Evolutionary conservation across 148 eudicot genomes (phyloP).

Genomic region (Rheum nobile): DNA sequence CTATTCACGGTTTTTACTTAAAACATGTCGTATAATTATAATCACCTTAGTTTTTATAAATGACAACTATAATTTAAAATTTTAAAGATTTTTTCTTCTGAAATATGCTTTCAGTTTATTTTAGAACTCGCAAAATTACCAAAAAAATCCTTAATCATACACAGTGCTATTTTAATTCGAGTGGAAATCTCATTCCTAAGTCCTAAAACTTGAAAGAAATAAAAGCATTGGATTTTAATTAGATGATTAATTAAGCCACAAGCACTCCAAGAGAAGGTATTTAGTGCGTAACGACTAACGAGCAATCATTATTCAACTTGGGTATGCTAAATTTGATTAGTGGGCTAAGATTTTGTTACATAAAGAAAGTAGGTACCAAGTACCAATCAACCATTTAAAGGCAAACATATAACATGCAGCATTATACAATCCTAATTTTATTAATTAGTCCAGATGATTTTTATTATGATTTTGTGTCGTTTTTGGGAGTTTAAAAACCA

Average conservation of each 20-base stretch:
- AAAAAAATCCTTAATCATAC: too few species aligned
- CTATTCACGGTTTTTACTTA: too few species aligned
- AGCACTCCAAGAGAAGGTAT: not conserved
- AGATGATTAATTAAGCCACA: not conserved
- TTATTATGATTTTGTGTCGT: not conserved
- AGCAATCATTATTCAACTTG: not conserved
- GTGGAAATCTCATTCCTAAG: too few species aligned
- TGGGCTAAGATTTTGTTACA: not conserved
- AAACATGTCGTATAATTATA: too few species aligned
- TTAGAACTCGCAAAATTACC: too few species aligned
- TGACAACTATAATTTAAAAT: too few species aligned
- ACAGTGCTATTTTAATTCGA: too few species aligned
- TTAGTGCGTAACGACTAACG: not conserved
- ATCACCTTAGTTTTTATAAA: too few species aligned
- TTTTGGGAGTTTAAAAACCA: not conserved
- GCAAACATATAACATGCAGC: slow-evolving; percentile 2
- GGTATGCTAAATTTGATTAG: not conserved
- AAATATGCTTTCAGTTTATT: too few species aligned
- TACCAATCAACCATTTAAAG: not conserved
- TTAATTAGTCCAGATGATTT: not conserved
- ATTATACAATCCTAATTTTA: not conserved
- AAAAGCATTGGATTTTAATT: too few species aligned
- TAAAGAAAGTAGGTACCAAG: not conserved
- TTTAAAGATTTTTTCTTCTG: too few species aligned
- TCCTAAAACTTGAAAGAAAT: too few species aligned